A percentile compares a stretch with the other conserved stretches of the same genome.
Evolutionary conservation across 345 rosid species (phyloP).

Genomic region (Boechera stricta): DNA sequence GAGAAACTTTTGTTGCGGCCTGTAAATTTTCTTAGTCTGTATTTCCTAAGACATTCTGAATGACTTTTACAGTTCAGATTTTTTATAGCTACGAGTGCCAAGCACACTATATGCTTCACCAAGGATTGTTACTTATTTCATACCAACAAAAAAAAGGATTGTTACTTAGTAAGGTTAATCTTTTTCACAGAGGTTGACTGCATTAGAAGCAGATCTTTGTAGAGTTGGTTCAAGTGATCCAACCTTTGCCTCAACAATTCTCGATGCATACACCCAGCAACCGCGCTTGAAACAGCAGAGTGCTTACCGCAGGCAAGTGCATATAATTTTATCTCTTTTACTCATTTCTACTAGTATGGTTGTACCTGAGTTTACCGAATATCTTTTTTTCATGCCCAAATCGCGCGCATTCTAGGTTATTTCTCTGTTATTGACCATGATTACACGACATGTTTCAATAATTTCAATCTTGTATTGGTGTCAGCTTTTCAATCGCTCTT

Average conservation of each 20-base stretch:
- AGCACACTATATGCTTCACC: conserved; percentile 7
- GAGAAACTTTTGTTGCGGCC: conserved; percentile 6
- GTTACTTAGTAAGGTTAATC: conserved; percentile 30
- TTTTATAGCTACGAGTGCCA: conserved; percentile 9
- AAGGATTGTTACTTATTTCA: conserved; percentile 30
- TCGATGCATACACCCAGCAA: conserved; percentile 58
- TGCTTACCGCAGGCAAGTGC: conserved; percentile 63
- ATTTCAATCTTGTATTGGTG: conserved; percentile 7
- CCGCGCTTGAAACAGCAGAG: conserved; percentile 68
- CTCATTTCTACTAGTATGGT: too few relatives aligned
- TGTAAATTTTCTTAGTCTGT: conserved; percentile 12
- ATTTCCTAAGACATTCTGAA: conserved; percentile 11
- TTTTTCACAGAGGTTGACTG: conserved; percentile 60
- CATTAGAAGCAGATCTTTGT: conserved; percentile 64
- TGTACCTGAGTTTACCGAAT: background rate
- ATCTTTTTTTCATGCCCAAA: conserved; percentile 16
- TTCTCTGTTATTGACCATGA: conserved; percentile 8
- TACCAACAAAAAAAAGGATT: conserved; percentile 1
- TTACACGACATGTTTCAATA: background rate
- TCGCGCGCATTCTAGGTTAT: background rate
- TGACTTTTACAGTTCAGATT: conserved; percentile 11
- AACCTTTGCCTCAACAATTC: conserved; percentile 55
- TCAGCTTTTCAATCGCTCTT: conserved; percentile 16
- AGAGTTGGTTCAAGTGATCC: conserved; percentile 58
- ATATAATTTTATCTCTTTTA: conserved; percentile 3